Evolutionary conservation across 208 protist species (phyloP).

Genomic region (Acanthamoeba triangularis): DNA sequence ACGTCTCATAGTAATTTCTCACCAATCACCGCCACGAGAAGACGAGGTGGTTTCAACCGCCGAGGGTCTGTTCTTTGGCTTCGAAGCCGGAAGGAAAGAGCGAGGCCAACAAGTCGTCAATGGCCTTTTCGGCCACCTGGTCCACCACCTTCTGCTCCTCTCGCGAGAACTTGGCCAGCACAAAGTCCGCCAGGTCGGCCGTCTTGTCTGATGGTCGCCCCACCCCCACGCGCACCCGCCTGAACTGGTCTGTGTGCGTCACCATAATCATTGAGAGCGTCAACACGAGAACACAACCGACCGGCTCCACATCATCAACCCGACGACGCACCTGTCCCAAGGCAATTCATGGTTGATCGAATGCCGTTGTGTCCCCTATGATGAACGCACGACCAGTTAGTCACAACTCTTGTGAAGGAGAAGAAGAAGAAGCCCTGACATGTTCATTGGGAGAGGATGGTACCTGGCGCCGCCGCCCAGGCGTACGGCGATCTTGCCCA

Average conservation of each 20-base stretch:
- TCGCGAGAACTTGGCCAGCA: conserved; percentile 51
- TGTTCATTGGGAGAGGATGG: background rate
- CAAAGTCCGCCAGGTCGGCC: conserved; percentile 41
- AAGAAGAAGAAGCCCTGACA: background rate
- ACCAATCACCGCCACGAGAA: background rate
- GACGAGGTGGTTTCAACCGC: background rate
- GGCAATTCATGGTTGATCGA: conserved; percentile 6
- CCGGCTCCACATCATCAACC: background rate
- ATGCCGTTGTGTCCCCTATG: conserved; percentile 41
- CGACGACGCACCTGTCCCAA: background rate
- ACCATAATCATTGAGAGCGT: background rate
- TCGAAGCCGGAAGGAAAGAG: background rate
- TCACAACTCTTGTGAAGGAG: background rate
- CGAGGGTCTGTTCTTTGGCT: conserved; percentile 7
- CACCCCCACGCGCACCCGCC: conserved; percentile 31
- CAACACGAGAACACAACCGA: background rate
- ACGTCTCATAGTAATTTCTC: background rate
- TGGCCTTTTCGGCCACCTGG: conserved; percentile 32
- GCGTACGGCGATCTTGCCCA: conserved; percentile 49
- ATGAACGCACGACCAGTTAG: background rate
- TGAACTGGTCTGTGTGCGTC: background rate
- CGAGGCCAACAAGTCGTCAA: conserved; percentile 25
- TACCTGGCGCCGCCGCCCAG: conserved; percentile 32
- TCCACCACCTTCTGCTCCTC: conserved; percentile 51
- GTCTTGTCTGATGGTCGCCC: conserved; percentile 34